Conservation (phyloP, 805 yeast species). For the Kluyveromyces nonfermentans region DNA sequence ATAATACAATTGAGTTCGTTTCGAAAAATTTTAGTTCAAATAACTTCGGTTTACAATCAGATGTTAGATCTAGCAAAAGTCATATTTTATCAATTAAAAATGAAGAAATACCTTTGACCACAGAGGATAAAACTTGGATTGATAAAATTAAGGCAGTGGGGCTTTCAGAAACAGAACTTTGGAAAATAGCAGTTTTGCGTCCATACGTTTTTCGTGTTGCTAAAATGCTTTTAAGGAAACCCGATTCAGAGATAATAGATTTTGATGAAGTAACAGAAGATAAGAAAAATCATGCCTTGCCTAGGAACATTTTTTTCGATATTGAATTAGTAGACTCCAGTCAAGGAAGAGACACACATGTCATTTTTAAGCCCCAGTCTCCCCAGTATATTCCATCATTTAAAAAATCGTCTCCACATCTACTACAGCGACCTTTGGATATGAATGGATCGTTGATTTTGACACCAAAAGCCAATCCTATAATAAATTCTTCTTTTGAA, state of each 20-base stretch:
- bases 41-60: conserved; percentile 20
- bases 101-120: conserved; percentile 44
- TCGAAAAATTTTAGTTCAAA: conserved; percentile 21
- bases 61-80: conserved; percentile 10
- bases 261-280: neutral
- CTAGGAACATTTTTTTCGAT: conserved; percentile 46
- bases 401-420: neutral
- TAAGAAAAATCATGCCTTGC: conserved; percentile 28
- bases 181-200: conserved; percentile 72
- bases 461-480: conserved; percentile 32
- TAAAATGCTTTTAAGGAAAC: conserved; percentile 31
- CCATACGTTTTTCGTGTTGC: conserved; percentile 58
- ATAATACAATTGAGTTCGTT: conserved; percentile 21
- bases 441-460: conserved; percentile 30
- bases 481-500: conserved; percentile 31
- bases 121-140: conserved; percentile 67
- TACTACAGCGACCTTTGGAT: conserved; percentile 13
- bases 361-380: conserved; percentile 3
- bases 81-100: conserved; percentile 33
- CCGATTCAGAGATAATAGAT: conserved; percentile 5
- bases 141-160: conserved; percentile 66
- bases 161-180: conserved; percentile 56
- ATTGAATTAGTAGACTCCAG: conserved; percentile 17
- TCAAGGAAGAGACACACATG: conserved; percentile 3
- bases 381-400: neutral